Conservation (phyloP, 805 yeast species). For the Saturnispora zaruensis region DNA sequence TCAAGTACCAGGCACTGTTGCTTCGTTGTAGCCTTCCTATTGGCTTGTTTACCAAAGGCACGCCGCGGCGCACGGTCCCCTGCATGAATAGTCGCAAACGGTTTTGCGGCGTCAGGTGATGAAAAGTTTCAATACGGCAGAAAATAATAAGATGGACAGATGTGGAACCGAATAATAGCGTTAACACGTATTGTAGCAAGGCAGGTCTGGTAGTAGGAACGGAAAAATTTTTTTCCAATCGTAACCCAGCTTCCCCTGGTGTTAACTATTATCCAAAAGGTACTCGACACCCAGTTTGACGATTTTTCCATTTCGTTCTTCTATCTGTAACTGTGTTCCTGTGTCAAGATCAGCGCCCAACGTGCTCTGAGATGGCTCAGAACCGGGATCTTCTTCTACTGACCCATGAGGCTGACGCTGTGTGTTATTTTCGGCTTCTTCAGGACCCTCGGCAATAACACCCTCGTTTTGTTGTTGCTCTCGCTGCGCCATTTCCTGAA, state of each 20-base stretch:
- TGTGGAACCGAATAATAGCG: background rate
- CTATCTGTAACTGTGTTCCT: background rate
- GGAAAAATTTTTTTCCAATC: background rate
- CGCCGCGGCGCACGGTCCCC: background rate
- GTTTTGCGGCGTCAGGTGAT: background rate
- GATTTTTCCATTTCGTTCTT: background rate
- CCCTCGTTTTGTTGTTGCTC: background rate
- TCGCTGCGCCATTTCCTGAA: background rate
- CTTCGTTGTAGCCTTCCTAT: background rate
- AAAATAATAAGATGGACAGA: background rate
- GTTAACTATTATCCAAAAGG: background rate
- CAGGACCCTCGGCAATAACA: no score
- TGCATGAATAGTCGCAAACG: background rate
- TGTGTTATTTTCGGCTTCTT: background rate
- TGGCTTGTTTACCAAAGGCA: background rate
- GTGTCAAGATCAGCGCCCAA: background rate
- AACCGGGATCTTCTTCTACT: background rate
- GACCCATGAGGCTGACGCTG: background rate
- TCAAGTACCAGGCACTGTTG: no score
- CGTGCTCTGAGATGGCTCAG: background rate
- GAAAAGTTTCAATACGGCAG: background rate
- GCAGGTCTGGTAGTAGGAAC: background rate
- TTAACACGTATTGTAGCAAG: background rate
- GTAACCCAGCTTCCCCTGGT: background rate
- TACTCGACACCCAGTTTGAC: background rate